These are phyloP conservation scores for Forsythia viridissima DNA, from an alignment of 257 asterid species.

Conservation along the genomic window DNA sequence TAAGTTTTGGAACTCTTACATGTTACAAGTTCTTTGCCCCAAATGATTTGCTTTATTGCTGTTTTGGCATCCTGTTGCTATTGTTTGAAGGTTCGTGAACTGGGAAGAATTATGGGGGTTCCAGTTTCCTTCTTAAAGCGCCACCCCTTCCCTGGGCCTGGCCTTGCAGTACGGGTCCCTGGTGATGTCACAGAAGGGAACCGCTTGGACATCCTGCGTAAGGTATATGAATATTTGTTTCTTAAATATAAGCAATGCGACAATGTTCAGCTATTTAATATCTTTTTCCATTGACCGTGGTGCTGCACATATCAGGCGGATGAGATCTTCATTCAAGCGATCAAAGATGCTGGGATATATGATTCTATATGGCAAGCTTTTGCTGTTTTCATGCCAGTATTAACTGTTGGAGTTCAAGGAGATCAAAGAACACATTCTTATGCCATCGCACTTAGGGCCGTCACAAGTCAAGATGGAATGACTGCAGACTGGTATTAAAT, in stretches of 20 bases:
- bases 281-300: neutral
- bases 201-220: slow-evolving; percentile 78
- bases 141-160: slow-evolving; percentile 97
- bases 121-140: slow-evolving; percentile 73
- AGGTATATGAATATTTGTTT: slow-evolving; percentile 40
- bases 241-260: neutral
- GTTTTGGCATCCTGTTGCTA: slow-evolving; percentile 7
- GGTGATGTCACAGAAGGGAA: slow-evolving; percentile 91
- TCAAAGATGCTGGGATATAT: slow-evolving; percentile 86
- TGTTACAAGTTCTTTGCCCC: neutral
- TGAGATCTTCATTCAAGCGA: slow-evolving; percentile 92
- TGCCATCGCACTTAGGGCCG: slow-evolving; percentile 91
- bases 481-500: slow-evolving; percentile 89
- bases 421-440: slow-evolving; percentile 94
- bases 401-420: slow-evolving; percentile 97
- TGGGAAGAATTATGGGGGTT: slow-evolving; percentile 78
- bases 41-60: slow-evolving; percentile 2
- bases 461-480: slow-evolving; percentile 99
- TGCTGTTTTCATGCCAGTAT: slow-evolving; percentile 89
- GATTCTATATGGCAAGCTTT: slow-evolving; percentile 98
- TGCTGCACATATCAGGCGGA: slow-evolving; percentile 60
- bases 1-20: neutral
- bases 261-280: neutral
- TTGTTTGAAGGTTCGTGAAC: slow-evolving; percentile 73
- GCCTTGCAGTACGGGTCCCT: slow-evolving; percentile 87